These are phyloP conservation scores for Haematococcus lacustris DNA, from an alignment of 139 green algal genomes.

Conservation along the genomic window DNA sequence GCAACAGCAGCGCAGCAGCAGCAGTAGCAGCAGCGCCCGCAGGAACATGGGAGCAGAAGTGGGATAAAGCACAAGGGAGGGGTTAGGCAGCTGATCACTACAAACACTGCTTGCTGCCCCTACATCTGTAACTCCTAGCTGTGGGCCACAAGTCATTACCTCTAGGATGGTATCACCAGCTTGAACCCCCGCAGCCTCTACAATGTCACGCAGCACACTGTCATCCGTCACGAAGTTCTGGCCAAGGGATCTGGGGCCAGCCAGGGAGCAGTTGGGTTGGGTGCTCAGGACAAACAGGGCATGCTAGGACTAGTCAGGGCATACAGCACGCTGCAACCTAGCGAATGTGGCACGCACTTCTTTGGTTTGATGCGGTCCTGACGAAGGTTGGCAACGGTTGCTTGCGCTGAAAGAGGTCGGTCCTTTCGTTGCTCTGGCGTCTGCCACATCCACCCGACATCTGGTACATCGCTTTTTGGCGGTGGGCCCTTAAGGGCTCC, in stretches of 20 bases:
- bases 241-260: slow-evolving; percentile 54
- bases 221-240: slow-evolving; percentile 93
- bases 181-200: slow-evolving; percentile 48
- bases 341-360: slow-evolving; percentile 21
- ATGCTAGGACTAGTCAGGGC: neutral
- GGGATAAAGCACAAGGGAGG: too few species aligned
- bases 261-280: neutral
- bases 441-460: neutral
- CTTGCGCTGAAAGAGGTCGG: neutral
- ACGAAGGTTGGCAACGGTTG: slow-evolving; percentile 32
- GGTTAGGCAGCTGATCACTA: too few species aligned
- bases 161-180: slow-evolving; percentile 79
- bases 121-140: too few species aligned
- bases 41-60: too few species aligned
- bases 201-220: slow-evolving; percentile 57
- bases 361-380: slow-evolving; percentile 48
- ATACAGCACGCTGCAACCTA: neutral
- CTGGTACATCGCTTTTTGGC: neutral
- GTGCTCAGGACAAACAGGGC: neutral
- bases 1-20: too few species aligned
- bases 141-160: slow-evolving; percentile 36
- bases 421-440: neutral
- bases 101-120: too few species aligned
- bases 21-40: too few species aligned
- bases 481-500: too few species aligned